Percentiles rank a stretch among this genome's conserved stretches.
phyloP scores from a whole-genome alignment of 1,284 basidiomycete species.

The Bondarzewia mesenterica region DNA sequence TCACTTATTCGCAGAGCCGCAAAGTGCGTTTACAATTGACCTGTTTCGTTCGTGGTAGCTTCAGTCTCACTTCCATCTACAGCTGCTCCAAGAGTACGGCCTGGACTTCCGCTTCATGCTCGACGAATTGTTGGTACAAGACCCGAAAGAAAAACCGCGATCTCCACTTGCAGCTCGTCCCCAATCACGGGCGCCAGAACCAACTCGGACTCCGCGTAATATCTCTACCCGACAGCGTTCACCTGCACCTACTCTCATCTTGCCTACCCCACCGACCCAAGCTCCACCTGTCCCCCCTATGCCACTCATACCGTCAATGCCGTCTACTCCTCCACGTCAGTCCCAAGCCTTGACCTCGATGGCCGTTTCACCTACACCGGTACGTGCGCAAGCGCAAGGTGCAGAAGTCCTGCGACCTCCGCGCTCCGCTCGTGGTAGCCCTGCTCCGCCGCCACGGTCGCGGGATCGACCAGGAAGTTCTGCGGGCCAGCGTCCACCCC shows the following conservation, averaged over 20 bases:
- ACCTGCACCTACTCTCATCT: slow-evolving; percentile 5
- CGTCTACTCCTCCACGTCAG: slow-evolving; percentile 6
- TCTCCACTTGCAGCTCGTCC: background rate
- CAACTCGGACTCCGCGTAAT: background rate
- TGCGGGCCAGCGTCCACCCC: slow-evolving; percentile 33
- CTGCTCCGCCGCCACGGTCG: slow-evolving; percentile 50
- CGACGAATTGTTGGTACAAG: slow-evolving; percentile 55
- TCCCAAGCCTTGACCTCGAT: slow-evolving; percentile 4
- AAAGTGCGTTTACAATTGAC: slow-evolving; percentile 45
- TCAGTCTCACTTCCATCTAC: background rate
- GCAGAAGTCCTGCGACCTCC: slow-evolving; percentile 21
- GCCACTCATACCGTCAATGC: slow-evolving; percentile 5
- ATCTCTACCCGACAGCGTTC: slow-evolving; percentile 3
- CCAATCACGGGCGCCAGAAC: background rate
- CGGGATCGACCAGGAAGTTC: slow-evolving; percentile 53
- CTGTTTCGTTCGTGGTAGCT: background rate
- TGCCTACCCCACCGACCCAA: background rate
- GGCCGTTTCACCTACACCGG: slow-evolving; percentile 12
- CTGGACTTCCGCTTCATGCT: slow-evolving; percentile 88
- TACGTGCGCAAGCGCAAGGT: slow-evolving; percentile 3
- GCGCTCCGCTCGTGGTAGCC: slow-evolving; percentile 24
- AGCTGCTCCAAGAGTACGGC: slow-evolving; percentile 87
- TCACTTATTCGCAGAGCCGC: slow-evolving; percentile 71
- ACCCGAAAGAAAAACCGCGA: slow-evolving; percentile 30
- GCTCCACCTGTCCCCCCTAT: slow-evolving; percentile 4